phyloP scores from a whole-genome alignment of 768 basidiomycete species.

The Suillus clintonianus region DNA sequence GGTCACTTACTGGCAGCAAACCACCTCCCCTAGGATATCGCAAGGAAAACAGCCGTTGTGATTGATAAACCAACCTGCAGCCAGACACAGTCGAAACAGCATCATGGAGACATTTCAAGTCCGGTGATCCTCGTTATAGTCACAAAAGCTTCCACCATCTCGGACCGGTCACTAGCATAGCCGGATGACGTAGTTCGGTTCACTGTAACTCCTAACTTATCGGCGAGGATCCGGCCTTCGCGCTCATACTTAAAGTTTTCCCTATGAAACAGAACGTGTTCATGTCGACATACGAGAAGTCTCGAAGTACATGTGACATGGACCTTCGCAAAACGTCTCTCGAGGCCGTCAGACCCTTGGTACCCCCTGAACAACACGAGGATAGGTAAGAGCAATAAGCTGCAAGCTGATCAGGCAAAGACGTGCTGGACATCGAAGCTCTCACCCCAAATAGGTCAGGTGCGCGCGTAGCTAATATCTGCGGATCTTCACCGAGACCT shows the following conservation, averaged over 20 bases:
- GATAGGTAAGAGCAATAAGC: conserved; percentile 71
- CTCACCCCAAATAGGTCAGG: conserved; percentile 68
- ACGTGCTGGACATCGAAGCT: conserved; percentile 2
- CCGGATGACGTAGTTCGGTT: neutral
- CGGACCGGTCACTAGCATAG: neutral
- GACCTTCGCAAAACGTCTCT: neutral
- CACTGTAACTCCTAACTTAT: neutral
- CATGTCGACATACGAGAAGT: neutral
- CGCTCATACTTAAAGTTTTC: neutral
- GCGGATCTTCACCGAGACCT: conserved; percentile 82
- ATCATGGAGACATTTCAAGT: neutral
- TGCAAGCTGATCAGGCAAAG: conserved; percentile 25
- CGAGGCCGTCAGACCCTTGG: conserved; percentile 22
- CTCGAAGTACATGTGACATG: neutral
- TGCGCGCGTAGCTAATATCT: conserved; percentile 70
- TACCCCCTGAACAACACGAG: conserved; percentile 68
- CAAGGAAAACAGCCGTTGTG: neutral
- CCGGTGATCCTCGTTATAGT: neutral
- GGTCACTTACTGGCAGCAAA: neutral
- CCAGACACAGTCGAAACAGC: neutral
- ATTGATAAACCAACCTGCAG: neutral
- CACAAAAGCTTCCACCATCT: too few relatives aligned
- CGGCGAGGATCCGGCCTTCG: neutral
- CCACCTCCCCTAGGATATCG: too few relatives aligned
- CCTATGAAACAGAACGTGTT: neutral